phyloP scores from a whole-genome alignment of 768 basidiomycete species.

The Collybiopsis confluens region DNA sequence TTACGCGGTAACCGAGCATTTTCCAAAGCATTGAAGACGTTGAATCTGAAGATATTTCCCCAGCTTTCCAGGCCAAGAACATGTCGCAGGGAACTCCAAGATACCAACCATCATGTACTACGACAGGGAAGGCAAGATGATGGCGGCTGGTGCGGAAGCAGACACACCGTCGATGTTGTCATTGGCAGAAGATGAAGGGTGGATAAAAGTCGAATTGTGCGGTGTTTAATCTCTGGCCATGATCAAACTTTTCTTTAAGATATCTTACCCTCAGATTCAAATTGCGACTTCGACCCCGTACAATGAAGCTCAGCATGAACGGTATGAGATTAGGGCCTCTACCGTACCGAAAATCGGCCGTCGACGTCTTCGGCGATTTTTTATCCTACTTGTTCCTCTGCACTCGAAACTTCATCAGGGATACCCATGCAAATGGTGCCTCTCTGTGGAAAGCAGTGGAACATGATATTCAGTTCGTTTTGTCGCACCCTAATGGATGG shows the following conservation, averaged over 20 bases:
- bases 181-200: constrained; percentile 72
- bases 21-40: neutral
- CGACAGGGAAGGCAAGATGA: constrained; percentile 59
- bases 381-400: constrained; percentile 70
- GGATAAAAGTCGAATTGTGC: constrained; percentile 74
- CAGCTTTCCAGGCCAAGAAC: constrained; percentile 82
- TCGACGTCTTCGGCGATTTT: constrained; percentile 79
- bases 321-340: constrained; percentile 73
- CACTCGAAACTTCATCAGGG: constrained; percentile 70
- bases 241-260: neutral
- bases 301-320: constrained; percentile 81
- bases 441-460: constrained; percentile 70
- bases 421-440: constrained; percentile 77
- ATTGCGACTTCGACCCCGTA: constrained; percentile 68
- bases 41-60: constrained; percentile 14
- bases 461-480: constrained; percentile 64
- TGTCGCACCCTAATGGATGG: constrained; percentile 83
- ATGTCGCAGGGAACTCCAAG: constrained; percentile 81
- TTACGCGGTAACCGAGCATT: constrained; percentile 60
- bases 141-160: constrained; percentile 75
- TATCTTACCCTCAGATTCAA: constrained; percentile 53
- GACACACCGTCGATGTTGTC: constrained; percentile 54
- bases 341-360: constrained; percentile 61
- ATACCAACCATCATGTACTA: constrained; percentile 79
- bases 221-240: constrained; percentile 21